Evolutionary conservation across 2,329 filamentous ascomycete species (phyloP).

Genomic region (Pestalotiopsis sp.): DNA sequence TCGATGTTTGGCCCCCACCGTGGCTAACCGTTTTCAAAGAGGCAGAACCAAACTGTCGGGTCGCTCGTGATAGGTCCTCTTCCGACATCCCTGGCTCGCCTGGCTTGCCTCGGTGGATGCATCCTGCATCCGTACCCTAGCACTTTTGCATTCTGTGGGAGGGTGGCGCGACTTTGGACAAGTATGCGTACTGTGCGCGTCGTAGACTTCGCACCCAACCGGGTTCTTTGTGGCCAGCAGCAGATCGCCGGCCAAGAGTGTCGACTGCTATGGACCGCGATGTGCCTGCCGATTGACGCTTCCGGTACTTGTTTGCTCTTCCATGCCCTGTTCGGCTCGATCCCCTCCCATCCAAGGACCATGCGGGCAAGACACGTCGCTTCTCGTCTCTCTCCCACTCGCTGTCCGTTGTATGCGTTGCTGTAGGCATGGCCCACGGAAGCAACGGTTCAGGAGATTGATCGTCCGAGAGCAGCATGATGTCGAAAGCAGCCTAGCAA

Average conservation of each 20-base stretch:
- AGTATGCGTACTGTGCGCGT: neutral
- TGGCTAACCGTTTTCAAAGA: neutral
- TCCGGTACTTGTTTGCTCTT: conserved; percentile 1
- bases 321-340: neutral
- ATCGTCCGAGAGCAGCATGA: neutral
- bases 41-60: neutral
- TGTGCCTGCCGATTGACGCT: neutral
- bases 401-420: neutral
- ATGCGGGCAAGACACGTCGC: neutral
- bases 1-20: conserved; percentile 4
- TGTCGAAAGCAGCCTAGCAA: neutral
- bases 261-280: neutral
- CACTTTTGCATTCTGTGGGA: neutral
- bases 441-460: neutral
- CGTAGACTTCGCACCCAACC: neutral
- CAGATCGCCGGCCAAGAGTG: neutral
- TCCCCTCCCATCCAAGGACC: neutral
- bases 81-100: neutral
- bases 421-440: neutral
- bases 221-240: neutral
- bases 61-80: neutral
- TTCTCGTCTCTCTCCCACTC: neutral
- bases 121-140: neutral
- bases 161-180: neutral
- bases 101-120: neutral